Conservation (phyloP, 768 basidiomycete genomes). For the Tulasnella sp. region DNA sequence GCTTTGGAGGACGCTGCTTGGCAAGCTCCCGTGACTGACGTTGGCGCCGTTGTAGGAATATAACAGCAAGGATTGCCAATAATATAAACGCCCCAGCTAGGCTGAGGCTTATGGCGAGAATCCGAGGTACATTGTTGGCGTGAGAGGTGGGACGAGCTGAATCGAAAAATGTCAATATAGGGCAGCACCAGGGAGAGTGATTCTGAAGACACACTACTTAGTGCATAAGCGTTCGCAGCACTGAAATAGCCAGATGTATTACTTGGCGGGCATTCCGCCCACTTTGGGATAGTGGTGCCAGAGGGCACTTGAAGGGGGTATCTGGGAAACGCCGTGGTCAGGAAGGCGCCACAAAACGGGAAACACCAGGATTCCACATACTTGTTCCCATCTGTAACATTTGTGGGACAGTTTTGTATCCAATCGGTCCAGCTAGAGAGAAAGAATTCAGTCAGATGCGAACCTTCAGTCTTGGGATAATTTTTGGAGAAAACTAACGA, state of each 20-base stretch:
- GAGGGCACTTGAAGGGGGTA: constrained; percentile 5
- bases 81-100: too few relatives aligned
- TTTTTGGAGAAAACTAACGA: not conserved
- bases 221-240: not conserved
- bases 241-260: not conserved
- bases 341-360: not conserved
- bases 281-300: not conserved
- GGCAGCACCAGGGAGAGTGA: too few relatives aligned
- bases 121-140: too few relatives aligned
- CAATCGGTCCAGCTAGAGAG: constrained; percentile 6
- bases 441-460: not conserved
- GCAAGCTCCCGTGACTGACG: too few relatives aligned
- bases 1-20: too few relatives aligned
- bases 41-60: too few relatives aligned
- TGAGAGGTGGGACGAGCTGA: too few relatives aligned
- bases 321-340: not conserved
- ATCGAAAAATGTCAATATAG: too few relatives aligned
- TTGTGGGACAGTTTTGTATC: constrained; percentile 6
- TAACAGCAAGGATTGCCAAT: too few relatives aligned
- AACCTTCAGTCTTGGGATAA: not conserved
- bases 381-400: not conserved
- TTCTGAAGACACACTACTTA: too few relatives aligned
- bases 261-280: not conserved
- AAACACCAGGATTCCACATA: not conserved
- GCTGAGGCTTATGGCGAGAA: too few relatives aligned